phyloP scores from a whole-genome alignment of 1,284 basidiomycete genomes.

The Trichosporon faecale region DNA sequence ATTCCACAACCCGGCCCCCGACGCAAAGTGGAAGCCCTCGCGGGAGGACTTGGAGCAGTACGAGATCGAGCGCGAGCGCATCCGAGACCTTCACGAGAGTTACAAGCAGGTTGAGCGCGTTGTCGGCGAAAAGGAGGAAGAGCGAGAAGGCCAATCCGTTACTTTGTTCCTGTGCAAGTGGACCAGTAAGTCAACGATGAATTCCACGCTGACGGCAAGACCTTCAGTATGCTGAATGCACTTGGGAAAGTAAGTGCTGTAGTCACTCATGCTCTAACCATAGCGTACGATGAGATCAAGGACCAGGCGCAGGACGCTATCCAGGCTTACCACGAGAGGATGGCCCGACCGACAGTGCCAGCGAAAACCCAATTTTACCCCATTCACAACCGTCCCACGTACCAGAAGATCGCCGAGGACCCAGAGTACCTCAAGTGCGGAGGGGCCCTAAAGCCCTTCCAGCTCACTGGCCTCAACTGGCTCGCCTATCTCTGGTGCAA shows the following conservation, averaged over 20 bases:
- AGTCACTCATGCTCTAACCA: neutral
- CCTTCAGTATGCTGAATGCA: constrained; percentile 90
- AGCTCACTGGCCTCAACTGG: constrained; percentile 98
- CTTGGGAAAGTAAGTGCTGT: constrained; percentile 74
- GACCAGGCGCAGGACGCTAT: constrained; percentile 63
- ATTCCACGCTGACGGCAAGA: constrained; percentile 49
- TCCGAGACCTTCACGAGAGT: constrained; percentile 82
- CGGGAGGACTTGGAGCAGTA: constrained; percentile 87
- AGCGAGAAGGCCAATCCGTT: constrained; percentile 56
- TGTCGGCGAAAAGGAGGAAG: constrained; percentile 72
- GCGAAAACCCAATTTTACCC: constrained; percentile 75
- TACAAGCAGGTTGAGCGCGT: constrained; percentile 92
- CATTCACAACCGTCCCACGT: constrained; percentile 69
- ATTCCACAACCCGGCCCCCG: constrained; percentile 56
- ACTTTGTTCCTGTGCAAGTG: constrained; percentile 97
- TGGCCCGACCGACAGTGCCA: constrained; percentile 77
- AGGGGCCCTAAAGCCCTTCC: constrained; percentile 93
- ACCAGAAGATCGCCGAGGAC: constrained; percentile 83
- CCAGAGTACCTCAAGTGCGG: constrained; percentile 84
- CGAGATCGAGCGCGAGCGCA: constrained; percentile 82
- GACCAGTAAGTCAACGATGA: constrained; percentile 56
- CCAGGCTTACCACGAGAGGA: constrained; percentile 72
- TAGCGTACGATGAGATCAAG: constrained; percentile 65
- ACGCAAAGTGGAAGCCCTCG: constrained; percentile 62
- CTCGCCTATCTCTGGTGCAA: constrained; percentile 92